phyloP scores from a whole-genome alignment of 2,329 filamentous ascomycete genomes.

The Colletotrichum chlorophyti region DNA sequence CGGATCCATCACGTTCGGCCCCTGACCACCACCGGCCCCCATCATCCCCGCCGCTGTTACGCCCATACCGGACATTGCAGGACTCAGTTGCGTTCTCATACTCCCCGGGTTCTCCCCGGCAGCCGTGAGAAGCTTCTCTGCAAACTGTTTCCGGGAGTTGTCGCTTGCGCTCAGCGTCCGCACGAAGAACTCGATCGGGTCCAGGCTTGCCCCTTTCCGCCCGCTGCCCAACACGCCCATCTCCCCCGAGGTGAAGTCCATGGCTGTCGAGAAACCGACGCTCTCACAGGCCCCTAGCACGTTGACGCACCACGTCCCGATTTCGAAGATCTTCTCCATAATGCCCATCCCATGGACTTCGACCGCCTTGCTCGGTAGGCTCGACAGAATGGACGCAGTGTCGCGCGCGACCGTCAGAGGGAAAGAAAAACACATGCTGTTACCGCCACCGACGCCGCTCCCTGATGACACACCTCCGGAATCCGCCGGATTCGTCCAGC shows the following conservation, averaged over 20 bases:
- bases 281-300: slow-evolving; percentile 46
- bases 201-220: slow-evolving; percentile 40
- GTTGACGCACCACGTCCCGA: slow-evolving; percentile 52
- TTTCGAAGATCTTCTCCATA: slow-evolving; percentile 57
- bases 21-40: background rate
- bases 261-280: slow-evolving; percentile 32
- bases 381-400: slow-evolving; percentile 52
- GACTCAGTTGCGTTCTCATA: slow-evolving; percentile 42
- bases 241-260: slow-evolving; percentile 41
- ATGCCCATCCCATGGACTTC: slow-evolving; percentile 58
- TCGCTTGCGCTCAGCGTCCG: slow-evolving; percentile 50
- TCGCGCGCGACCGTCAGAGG: slow-evolving; percentile 68
- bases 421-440: slow-evolving; percentile 66
- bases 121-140: slow-evolving; percentile 49
- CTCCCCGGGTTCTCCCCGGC: slow-evolving; percentile 47
- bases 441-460: slow-evolving; percentile 5
- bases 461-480: slow-evolving; percentile 13
- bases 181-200: slow-evolving; percentile 52
- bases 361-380: slow-evolving; percentile 47
- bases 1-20: background rate
- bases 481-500: slow-evolving; percentile 45
- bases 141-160: slow-evolving; percentile 50
- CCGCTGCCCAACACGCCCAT: slow-evolving; percentile 40
- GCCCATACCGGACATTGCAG: slow-evolving; percentile 31
- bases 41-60: slow-evolving; percentile 14